Evolutionary conservation across 441 rosid genomes (phyloP).

Genomic region (Arabidopsis hybrid): DNA sequence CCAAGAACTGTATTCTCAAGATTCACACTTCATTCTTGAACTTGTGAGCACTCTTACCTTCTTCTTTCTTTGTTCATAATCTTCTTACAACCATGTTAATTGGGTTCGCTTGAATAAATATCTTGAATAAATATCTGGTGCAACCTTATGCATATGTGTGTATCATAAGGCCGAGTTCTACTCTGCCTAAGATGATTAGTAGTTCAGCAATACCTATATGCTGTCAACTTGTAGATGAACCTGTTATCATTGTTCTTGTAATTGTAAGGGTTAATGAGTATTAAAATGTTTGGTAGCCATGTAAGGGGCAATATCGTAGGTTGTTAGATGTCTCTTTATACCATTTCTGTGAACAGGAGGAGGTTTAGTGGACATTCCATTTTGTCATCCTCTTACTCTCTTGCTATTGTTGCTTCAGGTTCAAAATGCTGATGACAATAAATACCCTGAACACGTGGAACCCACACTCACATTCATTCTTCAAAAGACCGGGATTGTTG

Average conservation of each 20-base stretch:
- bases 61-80: conserved; percentile 15
- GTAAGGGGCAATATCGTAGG: conserved; percentile 2
- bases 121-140: conserved; percentile 14
- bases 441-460: conserved; percentile 72
- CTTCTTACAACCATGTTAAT: conserved; percentile 24
- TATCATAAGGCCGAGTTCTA: conserved; percentile 8
- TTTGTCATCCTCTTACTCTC: conserved; percentile 36
- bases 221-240: conserved; percentile 28
- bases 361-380: conserved; percentile 4
- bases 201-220: conserved; percentile 19
- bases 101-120: background rate
- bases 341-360: background rate
- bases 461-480: conserved; percentile 93
- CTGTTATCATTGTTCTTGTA: conserved; percentile 4
- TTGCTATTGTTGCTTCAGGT: conserved; percentile 69
- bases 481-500: conserved; percentile 74
- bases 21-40: conserved; percentile 99
- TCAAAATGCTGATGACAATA: conserved; percentile 99
- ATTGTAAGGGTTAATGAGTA: conserved; percentile 26
- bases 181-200: conserved; percentile 16
- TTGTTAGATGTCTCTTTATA: conserved; percentile 30
- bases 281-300: conserved; percentile 11
- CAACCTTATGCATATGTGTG: conserved; percentile 10
- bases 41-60: conserved; percentile 63
- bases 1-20: conserved; percentile 97